Evolutionary conservation across 108 stramenopile species (phyloP).

Genomic region (Epipyxis sp.): DNA sequence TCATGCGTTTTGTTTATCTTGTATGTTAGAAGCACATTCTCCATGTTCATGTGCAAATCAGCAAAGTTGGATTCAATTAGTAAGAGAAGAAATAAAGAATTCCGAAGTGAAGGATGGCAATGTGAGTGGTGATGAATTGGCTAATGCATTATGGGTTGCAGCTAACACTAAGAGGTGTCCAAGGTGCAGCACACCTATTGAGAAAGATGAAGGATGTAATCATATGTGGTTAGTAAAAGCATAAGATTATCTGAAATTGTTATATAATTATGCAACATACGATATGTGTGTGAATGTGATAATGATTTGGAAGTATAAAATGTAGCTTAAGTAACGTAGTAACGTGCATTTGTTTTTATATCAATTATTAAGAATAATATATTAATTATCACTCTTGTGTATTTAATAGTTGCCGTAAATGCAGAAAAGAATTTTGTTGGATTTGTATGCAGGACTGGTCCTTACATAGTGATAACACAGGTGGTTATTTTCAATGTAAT

Average conservation of each 20-base stretch:
- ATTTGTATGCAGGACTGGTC: conserved; percentile 80
- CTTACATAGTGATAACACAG: conserved; percentile 26
- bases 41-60: conserved; percentile 18
- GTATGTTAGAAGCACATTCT: neutral
- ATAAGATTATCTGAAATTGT: no score
- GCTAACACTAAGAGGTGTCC: conserved; percentile 98
- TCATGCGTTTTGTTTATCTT: conserved; percentile 16
- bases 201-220: conserved; percentile 83
- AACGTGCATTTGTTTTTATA: conserved; percentile 91
- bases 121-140: conserved; percentile 66
- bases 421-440: conserved; percentile 91
- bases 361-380: conserved; percentile 66
- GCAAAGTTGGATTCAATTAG: neutral
- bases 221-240: no score
- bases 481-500: conserved; percentile 35
- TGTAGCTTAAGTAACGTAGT: neutral
- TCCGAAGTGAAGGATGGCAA: neutral
- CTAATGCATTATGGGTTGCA: conserved; percentile 98
- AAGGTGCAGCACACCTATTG: conserved; percentile 90
- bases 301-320: neutral
- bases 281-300: neutral
- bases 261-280: neutral
- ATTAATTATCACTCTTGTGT: conserved; percentile 39
- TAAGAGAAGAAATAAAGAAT: conserved; percentile 9
- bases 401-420: conserved; percentile 6